Evolutionary conservation across 371 early-diverging fungal genomes (phyloP).

Genomic region (Dipsacomyces acuminosporus): DNA sequence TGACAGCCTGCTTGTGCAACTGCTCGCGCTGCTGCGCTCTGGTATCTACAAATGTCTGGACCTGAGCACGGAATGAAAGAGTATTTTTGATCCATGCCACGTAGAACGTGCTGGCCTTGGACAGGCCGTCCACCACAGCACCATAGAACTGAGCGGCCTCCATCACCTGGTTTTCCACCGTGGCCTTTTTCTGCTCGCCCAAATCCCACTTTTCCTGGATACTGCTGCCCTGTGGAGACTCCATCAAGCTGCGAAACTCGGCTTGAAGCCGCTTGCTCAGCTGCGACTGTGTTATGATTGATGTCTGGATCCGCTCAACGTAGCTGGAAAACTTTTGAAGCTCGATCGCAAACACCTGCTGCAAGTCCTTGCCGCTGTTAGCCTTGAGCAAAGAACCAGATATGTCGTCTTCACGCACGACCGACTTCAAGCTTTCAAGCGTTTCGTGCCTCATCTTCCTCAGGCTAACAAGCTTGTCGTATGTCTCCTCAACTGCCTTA

Average conservation of each 20-base stretch:
- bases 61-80: conserved; percentile 56
- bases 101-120: conserved; percentile 77
- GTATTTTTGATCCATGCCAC: conserved; percentile 62
- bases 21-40: conserved; percentile 65
- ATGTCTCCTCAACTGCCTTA: conserved; percentile 60
- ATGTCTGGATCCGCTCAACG: conserved; percentile 66
- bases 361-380: conserved; percentile 39
- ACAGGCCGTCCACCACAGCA: conserved; percentile 64
- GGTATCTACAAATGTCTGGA: conserved; percentile 60
- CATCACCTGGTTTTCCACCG: conserved; percentile 54
- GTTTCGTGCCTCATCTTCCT: conserved; percentile 72
- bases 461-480: conserved; percentile 71
- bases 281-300: conserved; percentile 70
- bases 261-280: conserved; percentile 68
- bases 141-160: conserved; percentile 56
- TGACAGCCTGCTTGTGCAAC: conserved; percentile 57
- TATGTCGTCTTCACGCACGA: conserved; percentile 83
- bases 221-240: conserved; percentile 62
- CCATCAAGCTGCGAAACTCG: conserved; percentile 71
- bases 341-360: conserved; percentile 82
- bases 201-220: conserved; percentile 64
- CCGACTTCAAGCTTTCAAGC: conserved; percentile 76
- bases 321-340: conserved; percentile 83
- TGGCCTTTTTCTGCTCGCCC: conserved; percentile 58
- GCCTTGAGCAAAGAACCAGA: conserved; percentile 64